These are phyloP conservation scores for Phyllachora maydis DNA, from an alignment of 2,329 filamentous ascomycete species.

Conservation along the genomic window DNA sequence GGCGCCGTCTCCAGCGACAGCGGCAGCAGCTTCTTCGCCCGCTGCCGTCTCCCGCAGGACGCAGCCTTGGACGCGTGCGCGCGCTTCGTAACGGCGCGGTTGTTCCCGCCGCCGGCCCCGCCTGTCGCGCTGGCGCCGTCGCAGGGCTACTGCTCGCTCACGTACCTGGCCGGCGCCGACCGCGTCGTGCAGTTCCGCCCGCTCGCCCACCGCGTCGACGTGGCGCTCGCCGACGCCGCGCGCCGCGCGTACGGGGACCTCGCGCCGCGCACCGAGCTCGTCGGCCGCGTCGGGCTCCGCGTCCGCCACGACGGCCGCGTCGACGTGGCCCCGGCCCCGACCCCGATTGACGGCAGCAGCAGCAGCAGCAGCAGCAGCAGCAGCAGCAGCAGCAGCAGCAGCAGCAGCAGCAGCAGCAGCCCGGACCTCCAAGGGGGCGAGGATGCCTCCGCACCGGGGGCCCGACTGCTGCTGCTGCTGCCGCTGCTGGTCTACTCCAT, in stretches of 20 bases:
- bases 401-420: no score
- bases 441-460: no score
- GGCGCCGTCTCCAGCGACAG: no score
- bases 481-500: slow-evolving; percentile 18
- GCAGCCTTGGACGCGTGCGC: slow-evolving; percentile 2
- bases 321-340: neutral
- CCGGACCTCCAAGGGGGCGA: no score
- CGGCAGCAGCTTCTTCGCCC: slow-evolving; percentile 3
- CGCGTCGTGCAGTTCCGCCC: slow-evolving; percentile 27
- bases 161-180: slow-evolving; percentile 16
- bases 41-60: slow-evolving; percentile 1
- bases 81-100: slow-evolving; percentile 1
- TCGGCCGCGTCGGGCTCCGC: slow-evolving; percentile 13
- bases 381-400: no score
- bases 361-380: no score
- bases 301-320: slow-evolving; percentile 1
- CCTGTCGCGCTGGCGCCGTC: slow-evolving; percentile 11
- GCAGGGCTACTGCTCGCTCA: slow-evolving; percentile 32
- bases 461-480: no score
- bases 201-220: slow-evolving; percentile 17
- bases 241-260: slow-evolving; percentile 16
- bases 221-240: slow-evolving; percentile 14
- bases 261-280: slow-evolving; percentile 17
- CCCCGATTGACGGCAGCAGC: no score
- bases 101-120: no score